These are phyloP conservation scores for Tremellales sp. DNA, from an alignment of 1,284 basidiomycete species.

Conservation along the genomic window DNA sequence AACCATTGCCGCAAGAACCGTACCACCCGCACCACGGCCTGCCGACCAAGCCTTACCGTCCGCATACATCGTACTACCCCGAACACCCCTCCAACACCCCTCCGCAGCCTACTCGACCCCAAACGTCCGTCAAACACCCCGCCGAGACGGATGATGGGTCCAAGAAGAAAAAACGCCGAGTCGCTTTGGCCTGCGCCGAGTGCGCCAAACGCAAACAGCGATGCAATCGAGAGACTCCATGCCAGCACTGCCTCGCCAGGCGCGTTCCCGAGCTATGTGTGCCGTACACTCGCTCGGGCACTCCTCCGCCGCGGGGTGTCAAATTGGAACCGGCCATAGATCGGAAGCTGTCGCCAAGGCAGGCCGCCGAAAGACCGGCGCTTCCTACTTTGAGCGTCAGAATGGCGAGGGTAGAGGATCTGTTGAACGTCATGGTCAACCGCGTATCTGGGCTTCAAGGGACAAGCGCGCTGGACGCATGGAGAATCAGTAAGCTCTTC, in stretches of 20 bases:
- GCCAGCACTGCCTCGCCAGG: constrained; percentile 41
- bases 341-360: not conserved
- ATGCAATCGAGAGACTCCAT: constrained; percentile 45
- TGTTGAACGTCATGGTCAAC: constrained; percentile 41
- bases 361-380: constrained; percentile 6
- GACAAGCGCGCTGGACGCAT: constrained; percentile 28
- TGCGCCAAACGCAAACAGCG: constrained; percentile 45
- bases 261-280: constrained; percentile 41
- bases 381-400: constrained; percentile 32
- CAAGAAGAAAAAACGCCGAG: constrained; percentile 45
- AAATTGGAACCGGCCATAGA: constrained; percentile 1
- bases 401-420: constrained; percentile 30
- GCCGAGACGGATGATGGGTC: constrained; percentile 7
- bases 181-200: constrained; percentile 41
- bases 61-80: not conserved
- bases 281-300: constrained; percentile 19
- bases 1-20: not conserved
- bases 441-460: constrained; percentile 30
- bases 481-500: constrained; percentile 36
- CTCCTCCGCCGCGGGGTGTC: constrained; percentile 12
- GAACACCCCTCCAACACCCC: not conserved
- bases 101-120: not conserved
- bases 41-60: not conserved
- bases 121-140: constrained; percentile 12
- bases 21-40: too few relatives aligned